Percentiles rank a stretch among this genome's conserved stretches.
Evolutionary conservation across 371 early-diverging fungal genomes (phyloP).

Genomic region (Sporodiniella umbellata): DNA sequence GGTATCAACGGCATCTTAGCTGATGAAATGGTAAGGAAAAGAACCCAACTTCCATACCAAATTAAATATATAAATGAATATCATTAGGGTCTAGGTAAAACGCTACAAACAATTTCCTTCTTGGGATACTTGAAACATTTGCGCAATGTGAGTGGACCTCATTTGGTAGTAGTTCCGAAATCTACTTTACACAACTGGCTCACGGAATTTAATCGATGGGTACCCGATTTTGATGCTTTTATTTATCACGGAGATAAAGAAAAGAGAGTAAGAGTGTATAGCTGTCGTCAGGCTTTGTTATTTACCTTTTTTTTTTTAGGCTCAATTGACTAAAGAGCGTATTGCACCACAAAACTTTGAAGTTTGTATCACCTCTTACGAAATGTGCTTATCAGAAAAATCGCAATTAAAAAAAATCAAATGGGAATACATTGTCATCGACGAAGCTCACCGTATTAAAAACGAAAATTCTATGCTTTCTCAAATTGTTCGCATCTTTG

Average conservation of each 20-base stretch:
- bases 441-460: slow-evolving; percentile 99
- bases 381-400: slow-evolving; percentile 93
- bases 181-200: slow-evolving; percentile 98
- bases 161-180: slow-evolving; percentile 97
- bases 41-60: too few relatives aligned
- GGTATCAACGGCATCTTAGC: slow-evolving; percentile 99
- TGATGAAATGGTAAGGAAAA: slow-evolving; percentile 97
- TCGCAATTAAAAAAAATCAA: slow-evolving; percentile 80
- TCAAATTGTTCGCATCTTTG: slow-evolving; percentile 85
- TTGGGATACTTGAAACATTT: slow-evolving; percentile 90
- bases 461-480: slow-evolving; percentile 96
- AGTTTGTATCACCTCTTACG: slow-evolving; percentile 97
- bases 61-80: neutral
- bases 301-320: slow-evolving; percentile 25
- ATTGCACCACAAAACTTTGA: slow-evolving; percentile 78
- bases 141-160: slow-evolving; percentile 76
- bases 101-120: slow-evolving; percentile 97
- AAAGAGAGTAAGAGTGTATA: slow-evolving; percentile 60
- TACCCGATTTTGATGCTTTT: slow-evolving; percentile 88
- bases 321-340: slow-evolving; percentile 51
- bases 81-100: slow-evolving; percentile 95
- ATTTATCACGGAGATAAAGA: slow-evolving; percentile 93
- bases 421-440: slow-evolving; percentile 96
- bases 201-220: slow-evolving; percentile 92
- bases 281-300: neutral